Conservation (phyloP, 768 basidiomycete genomes). For the Pholiota molesta region DNA sequence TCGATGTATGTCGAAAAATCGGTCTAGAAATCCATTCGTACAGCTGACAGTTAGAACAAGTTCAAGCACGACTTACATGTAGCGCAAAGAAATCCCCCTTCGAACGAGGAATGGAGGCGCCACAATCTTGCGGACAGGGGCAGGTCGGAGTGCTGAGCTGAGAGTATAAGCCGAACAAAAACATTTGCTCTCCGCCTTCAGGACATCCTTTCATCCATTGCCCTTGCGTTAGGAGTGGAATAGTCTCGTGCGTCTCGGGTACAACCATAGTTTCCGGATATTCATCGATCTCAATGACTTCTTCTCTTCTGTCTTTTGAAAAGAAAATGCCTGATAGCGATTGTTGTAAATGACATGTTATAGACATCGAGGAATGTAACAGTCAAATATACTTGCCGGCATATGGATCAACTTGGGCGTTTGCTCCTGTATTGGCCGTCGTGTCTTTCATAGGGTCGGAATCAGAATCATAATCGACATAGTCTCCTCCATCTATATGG, state of each 20-base stretch:
- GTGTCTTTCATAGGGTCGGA: slow-evolving; percentile 47
- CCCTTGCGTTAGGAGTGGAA: slow-evolving; percentile 80
- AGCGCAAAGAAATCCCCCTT: slow-evolving; percentile 84
- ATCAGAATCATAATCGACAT: slow-evolving; percentile 84
- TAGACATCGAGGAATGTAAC: background rate
- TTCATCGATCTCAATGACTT: slow-evolving; percentile 91
- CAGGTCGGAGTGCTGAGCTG: slow-evolving; percentile 66
- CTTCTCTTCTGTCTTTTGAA: slow-evolving; percentile 90
- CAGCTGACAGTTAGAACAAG: slow-evolving; percentile 14
- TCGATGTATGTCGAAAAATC: slow-evolving; percentile 73
- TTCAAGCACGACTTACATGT: slow-evolving; percentile 57
- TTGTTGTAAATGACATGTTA: slow-evolving; percentile 7
- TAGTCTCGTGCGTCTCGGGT: slow-evolving; percentile 42
- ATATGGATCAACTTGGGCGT: slow-evolving; percentile 82
- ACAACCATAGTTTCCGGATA: slow-evolving; percentile 58
- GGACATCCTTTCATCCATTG: slow-evolving; percentile 99
- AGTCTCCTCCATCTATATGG: slow-evolving; percentile 49
- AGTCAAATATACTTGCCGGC: slow-evolving; percentile 56
- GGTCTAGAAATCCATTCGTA: slow-evolving; percentile 45
- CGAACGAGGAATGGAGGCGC: slow-evolving; percentile 56
- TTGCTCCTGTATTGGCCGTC: slow-evolving; percentile 35
- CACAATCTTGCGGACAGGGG: slow-evolving; percentile 78
- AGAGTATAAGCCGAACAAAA: slow-evolving; percentile 84
- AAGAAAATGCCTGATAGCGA: slow-evolving; percentile 80
- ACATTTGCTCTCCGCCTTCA: slow-evolving; percentile 88